phyloP scores from a whole-genome alignment of 2,329 filamentous ascomycete genomes.

The Cytospora piceae region DNA sequence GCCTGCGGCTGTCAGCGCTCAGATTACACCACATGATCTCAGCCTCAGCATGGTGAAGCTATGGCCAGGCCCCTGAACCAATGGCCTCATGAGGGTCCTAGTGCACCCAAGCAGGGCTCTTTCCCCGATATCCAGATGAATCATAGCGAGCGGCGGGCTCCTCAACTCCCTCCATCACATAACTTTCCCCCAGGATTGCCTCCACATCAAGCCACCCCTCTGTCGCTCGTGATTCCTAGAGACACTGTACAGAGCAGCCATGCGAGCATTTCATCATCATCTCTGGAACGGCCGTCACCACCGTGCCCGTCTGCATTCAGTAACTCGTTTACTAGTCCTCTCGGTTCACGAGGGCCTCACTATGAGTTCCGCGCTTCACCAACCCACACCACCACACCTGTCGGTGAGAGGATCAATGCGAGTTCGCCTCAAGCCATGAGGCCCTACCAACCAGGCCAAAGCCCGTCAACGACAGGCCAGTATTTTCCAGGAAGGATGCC shows the following conservation, averaged over 20 bases:
- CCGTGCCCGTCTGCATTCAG: conserved; percentile 19
- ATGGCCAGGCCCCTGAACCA: conserved; percentile 43
- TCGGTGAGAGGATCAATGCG: conserved; percentile 6
- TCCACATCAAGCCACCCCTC: conserved; percentile 1
- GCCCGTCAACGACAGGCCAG: background rate
- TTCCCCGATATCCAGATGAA: conserved; percentile 18
- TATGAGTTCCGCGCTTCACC: conserved; percentile 12
- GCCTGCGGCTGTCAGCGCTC: conserved; percentile 39
- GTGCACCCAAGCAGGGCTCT: conserved; percentile 34
- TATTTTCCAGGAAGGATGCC: conserved; percentile 8
- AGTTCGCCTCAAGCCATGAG: background rate
- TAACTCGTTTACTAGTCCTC: conserved; percentile 18
- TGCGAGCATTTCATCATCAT: conserved; percentile 33
- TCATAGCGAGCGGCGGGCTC: background rate
- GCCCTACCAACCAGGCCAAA: background rate
- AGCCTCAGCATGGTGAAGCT: conserved; percentile 39
- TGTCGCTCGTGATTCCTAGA: conserved; percentile 9
- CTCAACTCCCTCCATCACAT: conserved; percentile 13
- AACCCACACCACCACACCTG: background rate
- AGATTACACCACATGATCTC: conserved; percentile 36
- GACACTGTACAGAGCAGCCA: conserved; percentile 31
- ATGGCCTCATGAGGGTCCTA: conserved; percentile 37
- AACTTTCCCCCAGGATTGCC: conserved; percentile 9
- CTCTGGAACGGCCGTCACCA: conserved; percentile 33
- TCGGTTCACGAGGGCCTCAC: background rate